Base-by-base conservation (phyloP, 331 rosid genomes). In the Quercus tomentella region DNA sequence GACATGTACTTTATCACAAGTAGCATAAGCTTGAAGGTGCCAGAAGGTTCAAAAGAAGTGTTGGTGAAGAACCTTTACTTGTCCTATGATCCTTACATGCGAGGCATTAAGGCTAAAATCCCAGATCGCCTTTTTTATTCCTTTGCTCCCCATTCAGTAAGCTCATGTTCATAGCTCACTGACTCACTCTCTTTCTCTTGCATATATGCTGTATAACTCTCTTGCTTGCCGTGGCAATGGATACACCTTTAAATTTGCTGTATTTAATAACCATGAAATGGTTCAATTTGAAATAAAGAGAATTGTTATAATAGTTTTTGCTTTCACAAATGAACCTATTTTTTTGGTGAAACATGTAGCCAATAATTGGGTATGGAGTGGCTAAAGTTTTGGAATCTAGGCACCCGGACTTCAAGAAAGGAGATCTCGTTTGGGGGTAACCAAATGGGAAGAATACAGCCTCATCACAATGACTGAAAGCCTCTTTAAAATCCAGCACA, bases 371-470 rank as follows among this genome's bases (percentile, higher is more conserved):
- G 52, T 79, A 3, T 76, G 86, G 88, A 21, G 82, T 79, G 51
- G 76, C 57, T 1, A 76, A 73, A 72, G 74, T 85, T 23, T 4
- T 85, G 84, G 82, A 85, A 45, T 85, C 88, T 0, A 6, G 35
- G 45, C 72, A 80, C 70, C 63, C 84, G 8, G 74, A 73, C 4
- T 76, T 80, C 20, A 66, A 76, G 33, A 31, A 80, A 78, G 88
- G 88, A 0, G 81, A 85, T 17, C 16, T 78, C 4, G 74, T 81
- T 6, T 85, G 83, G 85, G 88, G 85, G 23, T 74, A 65, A 81
- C 85, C 10, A 63, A 77, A 30, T 78, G 88, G 86, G 86, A 85
- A 78, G 88, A 81, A 51, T 81, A 85, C 54, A 77, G 72, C 10
- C 61, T 74, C 41, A 70, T 85, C 10, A 43, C 10, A 9, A 33